Evolutionary conservation across 73 alveolate genomes (phyloP).

Genomic region (Breviolum minutum): DNA sequence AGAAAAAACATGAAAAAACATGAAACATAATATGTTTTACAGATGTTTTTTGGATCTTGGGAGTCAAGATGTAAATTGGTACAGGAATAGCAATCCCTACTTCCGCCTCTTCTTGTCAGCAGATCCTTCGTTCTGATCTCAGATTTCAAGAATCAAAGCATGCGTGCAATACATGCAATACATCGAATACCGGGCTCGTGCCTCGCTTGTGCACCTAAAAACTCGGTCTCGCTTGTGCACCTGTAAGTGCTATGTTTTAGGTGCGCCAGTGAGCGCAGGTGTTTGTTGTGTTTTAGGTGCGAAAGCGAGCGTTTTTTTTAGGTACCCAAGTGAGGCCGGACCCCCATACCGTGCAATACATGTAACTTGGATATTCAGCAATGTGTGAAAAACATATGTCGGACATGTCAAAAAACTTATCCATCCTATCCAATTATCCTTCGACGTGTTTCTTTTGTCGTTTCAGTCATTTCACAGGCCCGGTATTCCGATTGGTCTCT

Average conservation of each 20-base stretch:
- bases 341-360: neutral
- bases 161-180: neutral
- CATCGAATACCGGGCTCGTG: too few species aligned
- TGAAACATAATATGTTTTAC: too few species aligned
- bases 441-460: neutral
- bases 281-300: too few species aligned
- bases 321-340: neutral
- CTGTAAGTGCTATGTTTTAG: too few species aligned
- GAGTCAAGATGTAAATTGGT: neutral
- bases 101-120: slow-evolving; percentile 99
- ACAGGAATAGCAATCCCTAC: slow-evolving; percentile 96
- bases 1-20: too few species aligned
- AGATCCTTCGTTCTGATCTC: slow-evolving; percentile 96
- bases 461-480: neutral
- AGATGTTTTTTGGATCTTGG: too few species aligned
- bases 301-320: too few species aligned
- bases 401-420: neutral
- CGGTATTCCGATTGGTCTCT: slow-evolving; percentile 99
- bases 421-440: neutral
- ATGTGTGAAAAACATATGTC: too few species aligned
- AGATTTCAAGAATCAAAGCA: neutral
- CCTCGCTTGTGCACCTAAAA: too few species aligned
- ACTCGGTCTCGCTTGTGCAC: too few species aligned
- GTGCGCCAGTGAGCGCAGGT: too few species aligned
- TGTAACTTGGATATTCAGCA: too few species aligned